A percentile compares a stretch with the other conserved stretches of the same genome.
phyloP scores from a whole-genome alignment of 164 flowering plant species.

The Aristolochia contorta region DNA sequence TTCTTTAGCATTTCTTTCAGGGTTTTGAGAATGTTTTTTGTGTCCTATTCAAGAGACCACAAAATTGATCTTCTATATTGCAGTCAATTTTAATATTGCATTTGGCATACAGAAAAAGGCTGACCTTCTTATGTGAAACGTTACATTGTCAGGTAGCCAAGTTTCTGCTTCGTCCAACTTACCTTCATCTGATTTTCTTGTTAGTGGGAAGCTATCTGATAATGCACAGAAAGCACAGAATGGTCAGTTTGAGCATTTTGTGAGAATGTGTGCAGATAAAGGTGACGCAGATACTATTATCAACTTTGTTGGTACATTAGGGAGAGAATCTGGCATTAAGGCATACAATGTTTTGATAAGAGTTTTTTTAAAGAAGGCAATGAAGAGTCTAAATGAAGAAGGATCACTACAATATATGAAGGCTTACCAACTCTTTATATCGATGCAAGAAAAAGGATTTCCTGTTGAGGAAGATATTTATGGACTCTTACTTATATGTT shows the following conservation, averaged over 20 bases:
- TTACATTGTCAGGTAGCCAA: constrained; percentile 5
- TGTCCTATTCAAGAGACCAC: no score
- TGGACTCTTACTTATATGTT: constrained; percentile 53
- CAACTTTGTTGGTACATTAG: constrained; percentile 46
- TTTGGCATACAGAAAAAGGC: no score
- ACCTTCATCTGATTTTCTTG: constrained; percentile 8
- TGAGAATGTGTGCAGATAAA: constrained; percentile 36
- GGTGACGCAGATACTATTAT: constrained; percentile 48
- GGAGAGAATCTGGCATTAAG: constrained; percentile 50
- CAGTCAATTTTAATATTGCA: no score
- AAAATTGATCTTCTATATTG: no score
- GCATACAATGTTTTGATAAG: constrained; percentile 56
- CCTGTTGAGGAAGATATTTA: constrained; percentile 50
- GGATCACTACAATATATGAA: constrained; percentile 31
- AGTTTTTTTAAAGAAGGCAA: constrained; percentile 50
- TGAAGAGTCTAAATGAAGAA: constrained; percentile 35
- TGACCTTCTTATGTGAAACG: no score
- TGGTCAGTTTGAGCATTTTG: constrained; percentile 28
- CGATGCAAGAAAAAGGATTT: constrained; percentile 67
- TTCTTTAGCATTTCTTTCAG: no score
- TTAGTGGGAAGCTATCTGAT: constrained; percentile 11
- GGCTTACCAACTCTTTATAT: constrained; percentile 35
- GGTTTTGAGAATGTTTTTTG: no score
- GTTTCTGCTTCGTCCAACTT: constrained; percentile 5
- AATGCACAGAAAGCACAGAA: no score